Conservation (phyloP, 2,329 filamentous ascomycete genomes). For the Aspergillus amoenus region DNA sequence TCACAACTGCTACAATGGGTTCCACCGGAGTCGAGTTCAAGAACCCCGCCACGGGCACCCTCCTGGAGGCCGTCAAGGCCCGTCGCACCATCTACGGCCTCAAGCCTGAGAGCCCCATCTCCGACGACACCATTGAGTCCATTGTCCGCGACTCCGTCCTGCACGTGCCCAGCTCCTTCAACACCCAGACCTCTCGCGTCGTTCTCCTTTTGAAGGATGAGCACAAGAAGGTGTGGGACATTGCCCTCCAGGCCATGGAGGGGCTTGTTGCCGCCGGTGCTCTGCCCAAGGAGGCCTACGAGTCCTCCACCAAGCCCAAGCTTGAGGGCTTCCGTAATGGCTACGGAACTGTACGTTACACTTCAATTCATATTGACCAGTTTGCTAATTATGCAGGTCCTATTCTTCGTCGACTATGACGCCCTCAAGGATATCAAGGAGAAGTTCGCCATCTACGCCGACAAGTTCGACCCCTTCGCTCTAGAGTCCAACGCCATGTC, state of each 20-base stretch:
- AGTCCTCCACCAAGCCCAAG: conserved; percentile 46
- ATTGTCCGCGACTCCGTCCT: conserved; percentile 52
- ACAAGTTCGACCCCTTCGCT: conserved; percentile 76
- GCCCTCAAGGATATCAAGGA: conserved; percentile 60
- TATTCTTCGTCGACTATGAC: conserved; percentile 79
- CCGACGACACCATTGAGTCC: conserved; percentile 31
- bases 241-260: conserved; percentile 64
- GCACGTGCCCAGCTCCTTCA: conserved; percentile 77
- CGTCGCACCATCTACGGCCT: conserved; percentile 34
- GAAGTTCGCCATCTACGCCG: conserved; percentile 70
- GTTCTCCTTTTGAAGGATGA: conserved; percentile 77
- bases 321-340: conserved; percentile 64
- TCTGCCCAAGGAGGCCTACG: conserved; percentile 58
- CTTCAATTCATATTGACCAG: not conserved
- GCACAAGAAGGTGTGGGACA: conserved; percentile 85
- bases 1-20: conserved; percentile 35
- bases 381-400: conserved; percentile 43
- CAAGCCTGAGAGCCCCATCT: conserved; percentile 33
- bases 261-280: conserved; percentile 29
- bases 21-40: conserved; percentile 33
- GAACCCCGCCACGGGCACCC: conserved; percentile 31
- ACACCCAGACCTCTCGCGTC: conserved; percentile 77
- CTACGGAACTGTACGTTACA: conserved; percentile 68
- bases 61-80: conserved; percentile 31
- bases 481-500: conserved; percentile 76